These are phyloP conservation scores for Chlorella variabilis DNA, from an alignment of 163 green algal species.

Conservation along the genomic window DNA sequence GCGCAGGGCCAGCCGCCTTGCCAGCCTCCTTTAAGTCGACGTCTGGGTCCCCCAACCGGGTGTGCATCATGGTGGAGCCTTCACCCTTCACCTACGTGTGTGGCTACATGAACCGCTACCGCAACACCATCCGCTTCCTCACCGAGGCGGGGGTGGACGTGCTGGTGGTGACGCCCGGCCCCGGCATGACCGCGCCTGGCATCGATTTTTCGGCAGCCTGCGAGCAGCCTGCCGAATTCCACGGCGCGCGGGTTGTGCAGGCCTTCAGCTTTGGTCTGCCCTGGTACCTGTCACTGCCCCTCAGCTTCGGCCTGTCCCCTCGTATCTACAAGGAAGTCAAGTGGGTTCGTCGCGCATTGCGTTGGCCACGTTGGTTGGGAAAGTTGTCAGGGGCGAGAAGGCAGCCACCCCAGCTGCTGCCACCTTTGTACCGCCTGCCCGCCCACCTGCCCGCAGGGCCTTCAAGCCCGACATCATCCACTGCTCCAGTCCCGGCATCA, in stretches of 20 bases:
- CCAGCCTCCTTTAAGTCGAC: too few species aligned
- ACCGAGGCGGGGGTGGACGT: conserved; percentile 48
- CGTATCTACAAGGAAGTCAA: conserved; percentile 63
- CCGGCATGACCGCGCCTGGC: conserved; percentile 53
- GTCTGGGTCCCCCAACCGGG: not conserved
- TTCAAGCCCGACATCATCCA: conserved; percentile 95
- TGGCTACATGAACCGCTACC: conserved; percentile 53
- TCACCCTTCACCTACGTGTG: conserved; percentile 68
- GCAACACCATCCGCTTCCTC: conserved; percentile 51
- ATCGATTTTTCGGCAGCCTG: conserved; percentile 53
- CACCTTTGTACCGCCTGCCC: not conserved
- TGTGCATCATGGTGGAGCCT: conserved; percentile 63
- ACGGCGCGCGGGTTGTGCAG: conserved; percentile 59
- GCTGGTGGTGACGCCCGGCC: conserved; percentile 51
- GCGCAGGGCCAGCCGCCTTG: not conserved
- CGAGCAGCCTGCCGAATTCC: conserved; percentile 60
- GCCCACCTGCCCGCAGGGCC: conserved; percentile 21
- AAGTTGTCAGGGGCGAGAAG: not conserved
- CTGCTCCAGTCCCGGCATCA: conserved; percentile 81
- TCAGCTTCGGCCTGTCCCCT: conserved; percentile 67
- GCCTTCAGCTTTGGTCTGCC: conserved; percentile 52
- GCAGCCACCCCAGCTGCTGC: too few species aligned
- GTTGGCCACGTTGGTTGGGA: too few species aligned
- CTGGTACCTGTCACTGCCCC: conserved; percentile 64
- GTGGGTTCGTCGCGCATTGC: conserved; percentile 25